Conservation (phyloP, 352 stramenopile species). For the Globisporangium okanoganense region DNA sequence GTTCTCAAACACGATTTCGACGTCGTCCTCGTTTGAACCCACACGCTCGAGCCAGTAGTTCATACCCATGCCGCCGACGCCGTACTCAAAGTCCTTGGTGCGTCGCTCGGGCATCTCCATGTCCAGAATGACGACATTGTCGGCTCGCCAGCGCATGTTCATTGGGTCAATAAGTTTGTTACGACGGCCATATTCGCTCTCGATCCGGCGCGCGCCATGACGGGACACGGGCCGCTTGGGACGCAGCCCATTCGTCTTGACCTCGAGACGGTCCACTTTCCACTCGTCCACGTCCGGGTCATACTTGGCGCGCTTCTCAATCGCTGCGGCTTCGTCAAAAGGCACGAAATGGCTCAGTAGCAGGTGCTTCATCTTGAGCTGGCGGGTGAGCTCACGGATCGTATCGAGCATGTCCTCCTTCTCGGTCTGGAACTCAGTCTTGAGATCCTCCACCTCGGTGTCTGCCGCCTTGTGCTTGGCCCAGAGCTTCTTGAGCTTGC, state of each 20-base stretch:
- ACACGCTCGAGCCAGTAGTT: slow-evolving; percentile 64
- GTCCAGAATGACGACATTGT: slow-evolving; percentile 90
- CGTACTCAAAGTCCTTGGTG: slow-evolving; percentile 76
- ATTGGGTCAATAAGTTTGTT: slow-evolving; percentile 82
- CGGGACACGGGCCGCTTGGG: slow-evolving; percentile 62
- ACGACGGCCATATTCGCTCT: slow-evolving; percentile 85
- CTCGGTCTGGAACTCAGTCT: slow-evolving; percentile 91
- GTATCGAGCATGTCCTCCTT: slow-evolving; percentile 95
- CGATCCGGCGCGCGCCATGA: slow-evolving; percentile 51
- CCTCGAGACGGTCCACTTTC: slow-evolving; percentile 74
- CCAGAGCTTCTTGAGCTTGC: slow-evolving; percentile 95
- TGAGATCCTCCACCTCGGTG: slow-evolving; percentile 91
- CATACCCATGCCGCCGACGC: slow-evolving; percentile 36
- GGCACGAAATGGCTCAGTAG: slow-evolving; percentile 89
- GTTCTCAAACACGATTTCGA: slow-evolving; percentile 62
- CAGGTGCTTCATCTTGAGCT: slow-evolving; percentile 95
- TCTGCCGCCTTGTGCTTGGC: slow-evolving; percentile 90
- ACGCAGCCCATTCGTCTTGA: slow-evolving; percentile 49
- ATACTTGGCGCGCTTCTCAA: slow-evolving; percentile 86
- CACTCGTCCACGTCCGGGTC: slow-evolving; percentile 89
- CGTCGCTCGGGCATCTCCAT: slow-evolving; percentile 85
- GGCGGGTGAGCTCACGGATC: slow-evolving; percentile 90
- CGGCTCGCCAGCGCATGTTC: slow-evolving; percentile 85
- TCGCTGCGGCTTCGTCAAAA: slow-evolving; percentile 52
- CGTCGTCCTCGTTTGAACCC: slow-evolving; percentile 37